Evolutionary conservation across 441 rosid species (phyloP), one percentile per base, ranked within the genome.

Genomic region (Erodium trifolium): DNA sequence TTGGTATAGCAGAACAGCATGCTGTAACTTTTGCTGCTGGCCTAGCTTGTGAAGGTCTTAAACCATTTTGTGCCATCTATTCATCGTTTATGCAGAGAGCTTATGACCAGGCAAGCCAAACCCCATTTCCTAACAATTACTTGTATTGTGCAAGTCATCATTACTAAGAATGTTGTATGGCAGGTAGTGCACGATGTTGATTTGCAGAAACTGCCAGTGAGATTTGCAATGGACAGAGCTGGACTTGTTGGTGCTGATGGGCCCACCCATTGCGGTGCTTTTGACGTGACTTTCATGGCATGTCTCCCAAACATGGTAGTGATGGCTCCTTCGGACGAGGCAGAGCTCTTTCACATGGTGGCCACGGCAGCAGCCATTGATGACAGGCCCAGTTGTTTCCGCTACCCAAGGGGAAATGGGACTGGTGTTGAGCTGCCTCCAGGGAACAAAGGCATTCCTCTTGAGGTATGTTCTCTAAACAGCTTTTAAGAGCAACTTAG

Each of bases 1-100:
- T 86, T 29, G 91, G 93, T 59, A 88, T 88, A 3, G 91, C 93
- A 0, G 91, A 88, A 81, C 93, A 88, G 62, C 93, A 88, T 64
- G 93, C 89, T 3, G 87, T 88, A 45, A 88, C 93, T 66, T 88
- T 88, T 71, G 93, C 91, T 0, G 93, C 91, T 11, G 91, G 93
- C 67, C 78, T 88, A 67, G 93, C 93, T 37, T 75, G 89, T 0
- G 93, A 88, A 63, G 93, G 89, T 29, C 82, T 88, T 72, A 88
- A 88, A 79, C 91, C 93, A 57, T 88, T 88, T 79, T 88, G 91
- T 73, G 84, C 93, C 49, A 88, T 86, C 73, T 86, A 88, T 75
- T 88, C 93, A 1, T 72, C 91, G 9, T 88, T 88, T 80, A 83
- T 88, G 73, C 93, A 88, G 74, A 78, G 88, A 75, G 93, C 89